phyloP scores from a whole-genome alignment of 2,329 filamentous ascomycete species.

The Paecilomyces dactylethromorphus region DNA sequence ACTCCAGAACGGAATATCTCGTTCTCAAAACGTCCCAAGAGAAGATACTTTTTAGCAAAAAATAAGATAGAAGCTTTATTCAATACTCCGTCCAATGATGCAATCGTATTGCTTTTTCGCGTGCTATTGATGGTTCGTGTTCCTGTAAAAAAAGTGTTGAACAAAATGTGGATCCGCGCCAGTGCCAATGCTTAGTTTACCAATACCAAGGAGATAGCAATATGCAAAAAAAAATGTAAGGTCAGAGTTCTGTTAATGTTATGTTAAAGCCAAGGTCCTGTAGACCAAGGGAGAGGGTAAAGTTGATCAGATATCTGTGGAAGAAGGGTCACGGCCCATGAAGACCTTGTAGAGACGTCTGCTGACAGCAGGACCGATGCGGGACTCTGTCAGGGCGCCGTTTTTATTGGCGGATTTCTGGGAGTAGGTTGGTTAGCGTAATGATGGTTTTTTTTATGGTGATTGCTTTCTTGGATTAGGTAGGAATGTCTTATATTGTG shows the following conservation, averaged over 20 bases:
- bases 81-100: not conserved
- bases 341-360: constrained; percentile 44
- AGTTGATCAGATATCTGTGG: constrained; percentile 33
- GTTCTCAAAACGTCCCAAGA: not conserved
- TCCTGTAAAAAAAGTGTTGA: too few relatives aligned
- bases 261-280: not conserved
- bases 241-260: not conserved
- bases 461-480: not conserved
- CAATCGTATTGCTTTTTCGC: not conserved
- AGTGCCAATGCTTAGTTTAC: not conserved
- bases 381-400: constrained; percentile 37
- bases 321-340: constrained; percentile 38
- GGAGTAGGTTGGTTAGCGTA: not conserved
- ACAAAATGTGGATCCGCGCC: too few relatives aligned
- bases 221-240: not conserved
- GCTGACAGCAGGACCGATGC: constrained; percentile 43
- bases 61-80: not conserved
- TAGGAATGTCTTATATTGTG: too few relatives aligned
- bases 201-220: not conserved
- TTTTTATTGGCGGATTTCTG: constrained; percentile 45
- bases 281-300: constrained; percentile 17
- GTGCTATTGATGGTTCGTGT: not conserved
- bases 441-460: not conserved
- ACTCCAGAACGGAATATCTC: not conserved
- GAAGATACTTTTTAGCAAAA: not conserved